These are phyloP conservation scores for Geranium rotundifolium DNA, from an alignment of 345 rosid species.

Conservation along the genomic window DNA sequence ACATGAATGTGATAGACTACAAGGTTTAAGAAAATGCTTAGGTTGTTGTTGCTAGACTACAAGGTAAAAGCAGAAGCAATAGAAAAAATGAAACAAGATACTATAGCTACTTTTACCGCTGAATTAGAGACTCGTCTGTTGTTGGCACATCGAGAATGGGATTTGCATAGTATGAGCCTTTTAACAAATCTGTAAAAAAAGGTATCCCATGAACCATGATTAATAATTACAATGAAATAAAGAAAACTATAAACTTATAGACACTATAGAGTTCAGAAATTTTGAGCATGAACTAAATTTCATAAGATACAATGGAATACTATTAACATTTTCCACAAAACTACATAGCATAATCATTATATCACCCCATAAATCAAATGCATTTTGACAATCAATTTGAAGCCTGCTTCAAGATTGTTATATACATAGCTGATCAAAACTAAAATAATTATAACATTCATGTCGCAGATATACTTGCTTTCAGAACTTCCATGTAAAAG, in stretches of 20 bases:
- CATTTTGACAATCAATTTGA: not conserved
- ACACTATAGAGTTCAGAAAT: too few species aligned
- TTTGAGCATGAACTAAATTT: not conserved
- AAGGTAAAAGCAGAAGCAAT: slow-evolving; percentile 3
- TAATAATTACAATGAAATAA: slow-evolving; percentile 5
- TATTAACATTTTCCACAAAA: not conserved
- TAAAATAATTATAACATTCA: too few species aligned
- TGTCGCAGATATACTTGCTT: not conserved
- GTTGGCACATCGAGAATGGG: slow-evolving; percentile 74
- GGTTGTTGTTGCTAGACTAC: not conserved
- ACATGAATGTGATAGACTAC: slow-evolving; percentile 1
- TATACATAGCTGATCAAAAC: not conserved
- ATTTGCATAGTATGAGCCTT: slow-evolving; percentile 86
- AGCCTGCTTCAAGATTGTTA: not conserved
- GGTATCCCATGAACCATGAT: not conserved
- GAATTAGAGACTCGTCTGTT: slow-evolving; percentile 29
- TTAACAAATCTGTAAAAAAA: slow-evolving; percentile 47
- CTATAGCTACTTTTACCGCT: slow-evolving; percentile 33
- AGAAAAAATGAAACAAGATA: slow-evolving; percentile 1
- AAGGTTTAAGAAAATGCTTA: not conserved
- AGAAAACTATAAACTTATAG: not conserved
- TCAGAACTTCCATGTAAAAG: not conserved
- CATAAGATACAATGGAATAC: not conserved
- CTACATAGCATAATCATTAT: not conserved
- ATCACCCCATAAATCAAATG: not conserved